Evolutionary conservation across 208 protist genomes (phyloP).

Genomic region (Trypanosoma melophagium): DNA sequence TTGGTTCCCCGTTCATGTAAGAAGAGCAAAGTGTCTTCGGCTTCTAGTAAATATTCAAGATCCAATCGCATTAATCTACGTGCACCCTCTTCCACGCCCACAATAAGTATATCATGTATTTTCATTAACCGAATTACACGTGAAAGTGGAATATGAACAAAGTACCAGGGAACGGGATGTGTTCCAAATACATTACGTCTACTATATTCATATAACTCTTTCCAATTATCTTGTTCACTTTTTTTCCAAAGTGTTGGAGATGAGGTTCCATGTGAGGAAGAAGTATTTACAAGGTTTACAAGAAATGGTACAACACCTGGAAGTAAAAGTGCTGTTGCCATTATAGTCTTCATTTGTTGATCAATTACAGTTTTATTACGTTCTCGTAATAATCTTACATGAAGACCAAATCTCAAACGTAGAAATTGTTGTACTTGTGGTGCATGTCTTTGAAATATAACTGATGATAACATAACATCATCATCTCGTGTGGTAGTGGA

Average conservation of each 20-base stretch:
- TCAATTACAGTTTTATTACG: slow-evolving; percentile 63
- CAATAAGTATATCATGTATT: slow-evolving; percentile 61
- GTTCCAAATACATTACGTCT: slow-evolving; percentile 70
- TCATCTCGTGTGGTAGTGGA: slow-evolving; percentile 75
- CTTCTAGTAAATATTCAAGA: slow-evolving; percentile 52
- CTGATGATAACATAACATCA: slow-evolving; percentile 80
- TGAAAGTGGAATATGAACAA: slow-evolving; percentile 45
- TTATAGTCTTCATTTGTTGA: slow-evolving; percentile 83
- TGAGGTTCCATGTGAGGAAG: slow-evolving; percentile 53
- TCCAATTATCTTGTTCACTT: slow-evolving; percentile 67
- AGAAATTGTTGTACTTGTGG: slow-evolving; percentile 78
- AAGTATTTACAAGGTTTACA: slow-evolving; percentile 80
- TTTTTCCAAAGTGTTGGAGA: slow-evolving; percentile 53
- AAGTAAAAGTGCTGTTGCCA: slow-evolving; percentile 75
- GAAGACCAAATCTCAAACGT: slow-evolving; percentile 79
- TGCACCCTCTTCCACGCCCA: slow-evolving; percentile 64
- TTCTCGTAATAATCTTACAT: slow-evolving; percentile 67
- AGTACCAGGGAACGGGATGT: slow-evolving; percentile 56
- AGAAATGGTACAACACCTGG: slow-evolving; percentile 84
- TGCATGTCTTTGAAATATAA: slow-evolving; percentile 75
- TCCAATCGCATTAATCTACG: slow-evolving; percentile 64
- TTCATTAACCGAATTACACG: slow-evolving; percentile 58
- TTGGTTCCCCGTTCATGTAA: slow-evolving; percentile 64
- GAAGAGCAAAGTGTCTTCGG: slow-evolving; percentile 59
- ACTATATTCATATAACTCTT: slow-evolving; percentile 79